A percentile compares a stretch with the other conserved stretches of the same genome.
These are phyloP conservation scores for Xylariaceae sp. DNA, from an alignment of 2,329 filamentous ascomycete species.

Conservation along the genomic window DNA sequence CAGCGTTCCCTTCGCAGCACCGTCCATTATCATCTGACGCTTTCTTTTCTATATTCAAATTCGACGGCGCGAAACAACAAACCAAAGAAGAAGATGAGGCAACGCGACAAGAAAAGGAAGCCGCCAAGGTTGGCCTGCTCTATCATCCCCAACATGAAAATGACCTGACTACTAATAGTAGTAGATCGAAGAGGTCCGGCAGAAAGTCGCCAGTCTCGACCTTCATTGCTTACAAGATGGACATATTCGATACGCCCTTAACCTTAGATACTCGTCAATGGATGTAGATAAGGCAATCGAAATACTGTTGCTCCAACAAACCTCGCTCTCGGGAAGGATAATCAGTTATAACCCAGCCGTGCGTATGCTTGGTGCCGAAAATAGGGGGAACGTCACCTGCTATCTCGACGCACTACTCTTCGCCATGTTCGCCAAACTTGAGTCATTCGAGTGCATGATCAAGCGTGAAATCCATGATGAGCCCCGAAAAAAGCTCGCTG, in stretches of 20 bases:
- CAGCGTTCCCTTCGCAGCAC: constrained; percentile 43
- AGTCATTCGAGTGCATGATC: constrained; percentile 91
- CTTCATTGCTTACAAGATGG: constrained; percentile 57
- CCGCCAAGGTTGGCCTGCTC: constrained; percentile 43
- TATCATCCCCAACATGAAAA: background rate
- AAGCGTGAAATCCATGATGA: constrained; percentile 79
- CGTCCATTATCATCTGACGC: constrained; percentile 61
- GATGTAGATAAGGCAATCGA: constrained; percentile 77
- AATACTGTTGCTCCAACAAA: constrained; percentile 77
- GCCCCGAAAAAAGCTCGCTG: constrained; percentile 72
- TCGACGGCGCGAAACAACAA: constrained; percentile 61
- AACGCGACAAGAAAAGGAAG: constrained; percentile 54
- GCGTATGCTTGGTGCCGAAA: constrained; percentile 82
- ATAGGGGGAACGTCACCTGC: constrained; percentile 87
- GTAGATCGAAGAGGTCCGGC: constrained; percentile 44
- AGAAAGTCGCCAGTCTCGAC: constrained; percentile 47
- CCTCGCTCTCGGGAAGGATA: constrained; percentile 81
- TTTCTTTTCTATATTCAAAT: constrained; percentile 69
- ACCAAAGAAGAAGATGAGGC: constrained; percentile 52
- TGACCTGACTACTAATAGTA: constrained; percentile 21
- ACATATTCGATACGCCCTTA: constrained; percentile 60
- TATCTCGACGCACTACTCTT: constrained; percentile 91
- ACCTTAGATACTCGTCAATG: constrained; percentile 68
- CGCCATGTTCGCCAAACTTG: constrained; percentile 90
- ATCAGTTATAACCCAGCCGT: constrained; percentile 74